These are phyloP conservation scores for Trametes versicolor DNA, from an alignment of 1,284 basidiomycete species.

Conservation along the genomic window DNA sequence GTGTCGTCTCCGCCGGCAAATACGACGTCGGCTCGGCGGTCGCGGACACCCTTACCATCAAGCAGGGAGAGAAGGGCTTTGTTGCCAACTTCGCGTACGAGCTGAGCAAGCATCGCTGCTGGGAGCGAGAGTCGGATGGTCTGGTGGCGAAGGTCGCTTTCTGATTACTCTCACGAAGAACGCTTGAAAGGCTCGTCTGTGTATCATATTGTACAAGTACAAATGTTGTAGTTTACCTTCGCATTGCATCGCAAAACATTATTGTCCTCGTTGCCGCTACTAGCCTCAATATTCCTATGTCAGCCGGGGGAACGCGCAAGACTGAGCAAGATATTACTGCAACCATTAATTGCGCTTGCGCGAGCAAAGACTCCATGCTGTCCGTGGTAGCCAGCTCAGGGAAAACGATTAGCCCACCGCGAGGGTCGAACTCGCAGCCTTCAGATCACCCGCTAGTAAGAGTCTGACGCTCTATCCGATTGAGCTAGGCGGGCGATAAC, in stretches of 20 bases:
- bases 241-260: not conserved
- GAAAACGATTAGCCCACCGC: constrained; percentile 74
- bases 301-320: too few species aligned
- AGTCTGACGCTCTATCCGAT: constrained; percentile 91
- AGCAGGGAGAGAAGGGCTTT: constrained; percentile 59
- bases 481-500: constrained; percentile 78
- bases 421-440: constrained; percentile 94
- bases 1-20: constrained; percentile 66
- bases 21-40: constrained; percentile 53
- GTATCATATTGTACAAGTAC: constrained; percentile 11
- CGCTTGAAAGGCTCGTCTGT: not conserved
- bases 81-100: constrained; percentile 66
- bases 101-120: constrained; percentile 72
- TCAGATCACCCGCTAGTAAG: constrained; percentile 60
- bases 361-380: not conserved
- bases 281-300: too few species aligned
- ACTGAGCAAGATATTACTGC: too few species aligned
- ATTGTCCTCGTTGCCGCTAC: not conserved
- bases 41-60: constrained; percentile 55
- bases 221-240: not conserved
- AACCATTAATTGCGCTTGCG: not conserved
- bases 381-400: too few species aligned
- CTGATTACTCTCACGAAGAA: constrained; percentile 43
- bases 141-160: constrained; percentile 64
- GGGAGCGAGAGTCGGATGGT: constrained; percentile 66